Percentiles rank a stretch among this genome's conserved stretches.
phyloP scores from a whole-genome alignment of 306 rosid genomes.

The Citrullus mucosospermus region DNA sequence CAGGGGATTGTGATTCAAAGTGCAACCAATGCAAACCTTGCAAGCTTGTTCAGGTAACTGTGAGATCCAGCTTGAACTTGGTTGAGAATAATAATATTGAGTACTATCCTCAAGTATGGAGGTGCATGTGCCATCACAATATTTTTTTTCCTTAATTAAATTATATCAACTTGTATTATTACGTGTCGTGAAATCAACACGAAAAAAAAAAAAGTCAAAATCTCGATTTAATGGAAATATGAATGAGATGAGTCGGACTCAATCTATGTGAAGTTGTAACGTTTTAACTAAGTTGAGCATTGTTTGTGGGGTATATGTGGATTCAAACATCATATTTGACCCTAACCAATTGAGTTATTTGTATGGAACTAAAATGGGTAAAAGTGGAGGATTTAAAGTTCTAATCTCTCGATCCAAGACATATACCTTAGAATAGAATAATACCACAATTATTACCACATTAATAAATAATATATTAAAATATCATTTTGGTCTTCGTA shows the following conservation, averaged over 20 bases:
- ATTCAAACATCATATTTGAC: too few species aligned
- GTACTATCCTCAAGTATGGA: constrained; percentile 59
- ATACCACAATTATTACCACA: too few species aligned
- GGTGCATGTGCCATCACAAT: constrained; percentile 38
- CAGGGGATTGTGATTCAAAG: constrained; percentile 32
- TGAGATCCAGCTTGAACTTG: constrained; percentile 20
- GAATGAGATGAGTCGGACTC: background rate
- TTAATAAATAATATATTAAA: too few species aligned
- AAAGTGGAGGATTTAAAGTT: too few species aligned
- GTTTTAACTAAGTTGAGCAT: too few species aligned
- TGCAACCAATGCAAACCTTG: constrained; percentile 51
- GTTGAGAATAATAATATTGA: constrained; percentile 17
- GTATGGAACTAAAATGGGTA: too few species aligned
- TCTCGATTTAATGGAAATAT: background rate
- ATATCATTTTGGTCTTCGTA: too few species aligned
- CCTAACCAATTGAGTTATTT: too few species aligned
- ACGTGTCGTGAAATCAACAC: background rate
- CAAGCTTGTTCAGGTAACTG: constrained; percentile 44
- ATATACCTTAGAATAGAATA: too few species aligned
- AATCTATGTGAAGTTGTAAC: too few species aligned
- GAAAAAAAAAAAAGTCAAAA: constrained; percentile 2
- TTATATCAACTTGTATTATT: background rate
- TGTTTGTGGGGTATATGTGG: too few species aligned
- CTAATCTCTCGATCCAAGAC: too few species aligned
- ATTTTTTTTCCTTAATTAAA: constrained; percentile 32